Evolutionary conservation across 2,329 filamentous ascomycete genomes (phyloP).

Genomic region (Volutella citrinella): DNA sequence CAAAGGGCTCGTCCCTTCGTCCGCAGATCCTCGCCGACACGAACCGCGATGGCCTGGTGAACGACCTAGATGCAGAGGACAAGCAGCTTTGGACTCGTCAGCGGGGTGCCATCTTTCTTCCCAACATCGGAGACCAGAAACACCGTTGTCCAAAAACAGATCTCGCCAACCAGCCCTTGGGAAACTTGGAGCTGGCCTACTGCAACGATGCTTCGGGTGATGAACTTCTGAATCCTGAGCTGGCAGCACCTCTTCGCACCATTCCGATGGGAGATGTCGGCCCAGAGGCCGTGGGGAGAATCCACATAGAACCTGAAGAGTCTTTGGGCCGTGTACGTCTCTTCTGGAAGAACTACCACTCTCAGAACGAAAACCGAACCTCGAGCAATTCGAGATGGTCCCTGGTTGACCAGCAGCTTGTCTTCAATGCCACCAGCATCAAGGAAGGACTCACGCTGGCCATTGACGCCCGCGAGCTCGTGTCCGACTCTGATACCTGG

Average conservation of each 20-base stretch:
- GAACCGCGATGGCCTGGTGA: conserved; percentile 14
- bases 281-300: conserved; percentile 11
- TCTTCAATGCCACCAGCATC: conserved; percentile 27
- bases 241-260: conserved; percentile 31
- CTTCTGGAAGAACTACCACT: conserved; percentile 18
- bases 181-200: conserved; percentile 21
- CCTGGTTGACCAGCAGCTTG: conserved; percentile 22
- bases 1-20: neutral
- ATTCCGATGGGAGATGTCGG: conserved; percentile 23
- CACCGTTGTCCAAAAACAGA: conserved; percentile 6
- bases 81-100: conserved; percentile 8
- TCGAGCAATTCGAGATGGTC: conserved; percentile 24
- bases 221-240: conserved; percentile 25
- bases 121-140: conserved; percentile 14
- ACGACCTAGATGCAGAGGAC: conserved; percentile 5
- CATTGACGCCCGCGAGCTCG: conserved; percentile 33
- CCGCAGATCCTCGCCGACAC: conserved; percentile 13
- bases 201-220: conserved; percentile 37
- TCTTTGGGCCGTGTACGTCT: conserved; percentile 24
- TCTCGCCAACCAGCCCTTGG: conserved; percentile 2
- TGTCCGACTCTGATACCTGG: conserved; percentile 21
- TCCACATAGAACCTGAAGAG: conserved; percentile 10
- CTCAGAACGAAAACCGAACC: conserved; percentile 4
- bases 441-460: conserved; percentile 30
- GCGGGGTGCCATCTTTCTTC: conserved; percentile 14